Evolutionary conservation across 2,329 filamentous ascomycete genomes (phyloP).

Genomic region (Aspergillus intermedius): DNA sequence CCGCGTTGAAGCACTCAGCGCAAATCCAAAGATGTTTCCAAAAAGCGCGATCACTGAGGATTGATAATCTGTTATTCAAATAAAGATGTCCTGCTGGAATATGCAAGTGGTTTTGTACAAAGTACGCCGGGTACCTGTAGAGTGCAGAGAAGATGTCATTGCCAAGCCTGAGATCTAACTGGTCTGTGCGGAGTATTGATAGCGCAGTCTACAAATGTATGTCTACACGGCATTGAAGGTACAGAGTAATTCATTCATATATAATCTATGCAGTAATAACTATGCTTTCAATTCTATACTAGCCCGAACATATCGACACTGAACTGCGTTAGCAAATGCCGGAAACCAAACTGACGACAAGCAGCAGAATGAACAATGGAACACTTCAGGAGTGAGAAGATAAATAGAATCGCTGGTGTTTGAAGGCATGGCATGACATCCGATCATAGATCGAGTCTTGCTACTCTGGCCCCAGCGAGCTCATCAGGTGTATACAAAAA

Average conservation of each 20-base stretch:
- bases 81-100: too few species aligned
- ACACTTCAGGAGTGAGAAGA: conserved; percentile 58
- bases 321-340: conserved; percentile 1
- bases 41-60: too few species aligned
- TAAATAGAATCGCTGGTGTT: conserved; percentile 53
- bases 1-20: too few species aligned
- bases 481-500: conserved; percentile 36
- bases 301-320: neutral
- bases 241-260: neutral
- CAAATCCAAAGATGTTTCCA: too few species aligned
- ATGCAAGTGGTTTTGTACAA: too few species aligned
- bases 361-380: neutral
- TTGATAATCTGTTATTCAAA: too few species aligned
- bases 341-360: neutral
- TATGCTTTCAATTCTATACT: neutral
- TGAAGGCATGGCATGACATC: conserved; percentile 49
- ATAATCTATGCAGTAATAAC: neutral
- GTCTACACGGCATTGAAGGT: neutral
- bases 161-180: conserved; percentile 2
- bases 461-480: conserved; percentile 50
- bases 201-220: too few species aligned
- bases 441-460: conserved; percentile 19
- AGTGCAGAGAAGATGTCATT: conserved; percentile 4
- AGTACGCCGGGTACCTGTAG: too few species aligned
- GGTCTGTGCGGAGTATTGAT: neutral